A percentile compares a stretch with the other conserved stretches of the same genome.
Conservation (phyloP, 768 basidiomycete species). For the Auriscalpium microsporum region DNA sequence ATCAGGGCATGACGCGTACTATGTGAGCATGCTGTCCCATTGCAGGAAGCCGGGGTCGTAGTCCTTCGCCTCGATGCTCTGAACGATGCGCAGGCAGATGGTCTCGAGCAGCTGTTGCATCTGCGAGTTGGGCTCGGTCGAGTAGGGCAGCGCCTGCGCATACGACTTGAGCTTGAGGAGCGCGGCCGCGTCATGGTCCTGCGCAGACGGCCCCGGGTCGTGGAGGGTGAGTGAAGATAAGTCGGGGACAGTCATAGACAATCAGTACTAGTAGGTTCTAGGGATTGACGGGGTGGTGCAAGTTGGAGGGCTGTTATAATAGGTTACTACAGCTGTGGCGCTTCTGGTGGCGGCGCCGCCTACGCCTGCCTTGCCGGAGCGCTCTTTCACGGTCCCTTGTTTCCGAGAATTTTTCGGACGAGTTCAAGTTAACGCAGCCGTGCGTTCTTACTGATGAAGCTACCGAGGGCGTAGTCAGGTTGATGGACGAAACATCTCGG, state of each 20-base stretch:
- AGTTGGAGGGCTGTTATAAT: neutral
- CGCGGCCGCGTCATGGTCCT: slow-evolving; percentile 23
- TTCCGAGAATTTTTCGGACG: neutral
- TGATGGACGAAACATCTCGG: too few relatives aligned
- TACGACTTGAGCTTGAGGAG: slow-evolving; percentile 55
- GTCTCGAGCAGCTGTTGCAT: slow-evolving; percentile 74
- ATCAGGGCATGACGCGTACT: slow-evolving; percentile 37
- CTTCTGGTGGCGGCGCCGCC: neutral
- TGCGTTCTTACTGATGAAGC: too few relatives aligned
- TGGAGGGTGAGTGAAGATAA: slow-evolving; percentile 19
- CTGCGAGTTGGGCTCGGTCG: slow-evolving; percentile 64
- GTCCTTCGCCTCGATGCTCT: slow-evolving; percentile 73
- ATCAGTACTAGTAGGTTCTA: neutral
- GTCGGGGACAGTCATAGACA: slow-evolving; percentile 1
- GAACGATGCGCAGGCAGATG: slow-evolving; percentile 56
- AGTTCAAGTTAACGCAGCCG: neutral
- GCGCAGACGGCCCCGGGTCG: slow-evolving; percentile 21
- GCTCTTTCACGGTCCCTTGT: neutral
- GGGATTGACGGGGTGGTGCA: neutral
- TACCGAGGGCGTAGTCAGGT: neutral
- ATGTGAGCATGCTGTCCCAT: slow-evolving; percentile 70
- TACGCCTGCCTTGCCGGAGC: neutral
- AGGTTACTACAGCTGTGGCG: neutral
- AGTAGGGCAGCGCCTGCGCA: slow-evolving; percentile 63
- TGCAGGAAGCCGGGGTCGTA: slow-evolving; percentile 74